Evolutionary conservation across 768 basidiomycete species (phyloP).

Genomic region (Pisolithus microcarpus): DNA sequence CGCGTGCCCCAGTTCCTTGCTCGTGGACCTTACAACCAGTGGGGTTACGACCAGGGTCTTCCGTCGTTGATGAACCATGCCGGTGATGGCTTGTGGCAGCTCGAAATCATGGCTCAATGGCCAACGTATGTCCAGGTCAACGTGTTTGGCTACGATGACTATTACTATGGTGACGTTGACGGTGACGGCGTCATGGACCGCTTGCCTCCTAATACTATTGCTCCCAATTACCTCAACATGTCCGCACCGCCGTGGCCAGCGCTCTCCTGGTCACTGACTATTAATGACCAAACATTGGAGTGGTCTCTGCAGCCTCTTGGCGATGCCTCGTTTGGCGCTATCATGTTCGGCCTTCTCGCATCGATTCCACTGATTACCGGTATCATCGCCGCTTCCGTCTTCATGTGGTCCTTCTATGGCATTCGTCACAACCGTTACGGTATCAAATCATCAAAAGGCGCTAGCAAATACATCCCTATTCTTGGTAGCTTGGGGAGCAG

Average conservation of each 20-base stretch:
- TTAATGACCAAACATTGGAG: constrained; percentile 69
- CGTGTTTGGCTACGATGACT: constrained; percentile 86
- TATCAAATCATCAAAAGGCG: constrained; percentile 62
- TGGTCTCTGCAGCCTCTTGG: constrained; percentile 84
- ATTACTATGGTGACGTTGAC: constrained; percentile 88
- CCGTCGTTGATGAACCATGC: constrained; percentile 59
- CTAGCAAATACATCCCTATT: constrained; percentile 84
- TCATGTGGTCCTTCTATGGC: constrained; percentile 96
- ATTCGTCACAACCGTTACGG: constrained; percentile 93
- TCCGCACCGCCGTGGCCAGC: constrained; percentile 85
- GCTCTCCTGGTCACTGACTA: constrained; percentile 77
- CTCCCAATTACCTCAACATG: constrained; percentile 86
- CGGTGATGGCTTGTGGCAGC: constrained; percentile 66
- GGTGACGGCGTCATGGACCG: constrained; percentile 85
- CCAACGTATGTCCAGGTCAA: constrained; percentile 87
- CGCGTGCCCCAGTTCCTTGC: constrained; percentile 83
- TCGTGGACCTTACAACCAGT: constrained; percentile 84
- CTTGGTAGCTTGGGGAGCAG: constrained; percentile 58
- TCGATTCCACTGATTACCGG: constrained; percentile 82
- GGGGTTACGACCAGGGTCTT: constrained; percentile 87
- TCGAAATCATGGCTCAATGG: constrained; percentile 88
- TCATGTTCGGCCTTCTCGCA: constrained; percentile 81
- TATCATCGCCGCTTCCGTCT: constrained; percentile 71
- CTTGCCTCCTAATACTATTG: constrained; percentile 79
- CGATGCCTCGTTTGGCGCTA: constrained; percentile 68